Base-by-base conservation (phyloP, 257 asterid species). In the Leptodermis oblonga region DNA sequence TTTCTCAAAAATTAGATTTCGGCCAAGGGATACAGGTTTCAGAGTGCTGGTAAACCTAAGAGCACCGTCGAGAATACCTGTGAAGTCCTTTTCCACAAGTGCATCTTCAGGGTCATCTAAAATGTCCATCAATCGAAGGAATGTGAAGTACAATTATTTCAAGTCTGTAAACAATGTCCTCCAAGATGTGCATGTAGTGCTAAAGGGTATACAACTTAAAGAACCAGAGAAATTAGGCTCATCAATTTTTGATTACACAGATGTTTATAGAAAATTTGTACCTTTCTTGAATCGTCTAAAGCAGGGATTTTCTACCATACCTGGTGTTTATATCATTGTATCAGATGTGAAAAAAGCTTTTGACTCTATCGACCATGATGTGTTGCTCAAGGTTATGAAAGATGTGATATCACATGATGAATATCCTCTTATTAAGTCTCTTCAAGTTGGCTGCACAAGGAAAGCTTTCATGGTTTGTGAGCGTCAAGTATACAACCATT, bases 291-390 rank as follows among this genome's bases (percentile, higher is more conserved):
- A 67, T 67, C 77, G 30, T 62, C 70, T 88, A 65, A 90, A 69
- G 71, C 80, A 76, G 51, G 80, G 87, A 53, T 74, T 81, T 20
- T 13, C 77, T 69, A 71, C 56, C 33, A 42, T 77, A 75, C 96
- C 96, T 68, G 72, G 62, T 68, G 81, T 81, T 25, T 93, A 69
- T 79, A 73, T 88, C 45, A 85, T 93, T 74, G 96, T 90, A 67
- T 82, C 96, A 26, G 99, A 93, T 79, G 96, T 93, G 59, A 80
- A 92, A 43, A 86, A 83, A 83, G 95, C 99, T 67, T 93, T 84
- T 52, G 99, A 93, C 76, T 84, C 99, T 68, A 65, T 93, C 54
- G 71, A 87, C 63, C 99, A 90, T 51, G 76, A 84, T 69, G 85
- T 86, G 71, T 76, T 93, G 93, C 85, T 88, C 33, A 83, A 77